Base-by-base conservation (phyloP, 768 basidiomycete species). In the Ephemerocybe angulata region DNA sequence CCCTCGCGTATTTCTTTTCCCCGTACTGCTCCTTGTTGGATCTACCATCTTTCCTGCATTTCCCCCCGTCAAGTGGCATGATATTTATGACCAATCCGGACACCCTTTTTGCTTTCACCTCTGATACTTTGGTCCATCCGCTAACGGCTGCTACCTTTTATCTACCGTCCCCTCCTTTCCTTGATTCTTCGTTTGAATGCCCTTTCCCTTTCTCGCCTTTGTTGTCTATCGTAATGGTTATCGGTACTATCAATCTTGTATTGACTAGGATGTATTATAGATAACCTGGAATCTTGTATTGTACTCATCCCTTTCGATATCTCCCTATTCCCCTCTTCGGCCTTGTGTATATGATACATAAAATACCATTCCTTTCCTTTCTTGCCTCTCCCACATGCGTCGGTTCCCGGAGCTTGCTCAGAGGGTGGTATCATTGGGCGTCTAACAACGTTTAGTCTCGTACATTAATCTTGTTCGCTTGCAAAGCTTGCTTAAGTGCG, bases 401-500 rank as follows among this genome's bases (percentile, higher is more conserved):
- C n/a, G n/a, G n/a, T n/a, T n/a, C n/a, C n/a, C n/a, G n/a, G n/a
- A n/a, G n/a, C n/a, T n/a, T 35, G 38, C 28, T 35, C 15, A 22
- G 33, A 43, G 27, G 29, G 31, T 7, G 40, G 19, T 42, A 22
- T 22, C 8, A 42, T 7, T 24, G 27, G 17, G 28, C 19, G 25
- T 30, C 8, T 44, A 13, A 22, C 10, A n/a, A 25, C 25, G 7
- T 17, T 48, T 48, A 57, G 41, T 60, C 60, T 64, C 75, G 68
- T 55, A 81, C 79, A 53, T 80, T 82, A 50, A 90, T 78, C 0
- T 72, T 71, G 12, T 76, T 76, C 4, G 58, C 62, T 31, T 63
- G 63, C 58, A 91, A 63, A 1, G 75, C 70, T 40, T 71, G 70
- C 72, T 98, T 99, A 53, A 98, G 89, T 47, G 89, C 85, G 43